Evolutionary conservation across 1,139 yeast genomes (phyloP), one percentile per base, ranked within the genome.

Genomic region (Suhomyces panamericanus): DNA sequence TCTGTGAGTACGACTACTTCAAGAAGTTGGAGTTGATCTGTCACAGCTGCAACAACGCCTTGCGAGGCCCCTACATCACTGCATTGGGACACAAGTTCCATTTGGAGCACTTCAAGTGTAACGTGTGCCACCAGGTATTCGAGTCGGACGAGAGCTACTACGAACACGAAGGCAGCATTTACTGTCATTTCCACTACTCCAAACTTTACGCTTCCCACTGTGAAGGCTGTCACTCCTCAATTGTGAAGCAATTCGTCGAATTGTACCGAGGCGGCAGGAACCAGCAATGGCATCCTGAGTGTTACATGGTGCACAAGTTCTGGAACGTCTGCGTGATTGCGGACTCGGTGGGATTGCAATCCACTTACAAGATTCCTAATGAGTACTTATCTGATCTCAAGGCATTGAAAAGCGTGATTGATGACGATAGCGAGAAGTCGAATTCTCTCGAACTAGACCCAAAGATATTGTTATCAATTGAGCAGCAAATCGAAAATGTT

Each of bases 231-330:
- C 80, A 85, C 51, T 85, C 90, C 30, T 88, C 97, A 2, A 93
- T 93, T 45, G 81, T 95, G 29, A 91, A 91, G 58, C 98, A 93
- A 62, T 93, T 90, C 66, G 96, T 91, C 31, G 97, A 93, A 63
- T 81, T 93, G 39, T 88, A 83, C 52, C 77, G 96, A 54, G 96
- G 96, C 39, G 97, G 97, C n/a, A 78, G 87, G 55, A 86, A 87
- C 52, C 96, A 91, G 62, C 96, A 90, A 60, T 95, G 99, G 99
- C 99, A 95, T 64, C 98, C 98, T 3, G 99, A 95, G 63, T 95
- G 99, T 69, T 95, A 90, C 62, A 95, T 95, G 91, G 95, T 93
- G 40, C 91, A 87, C 70, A 91, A 91, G 62, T 91, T 90, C 59
- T 95, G 99, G 99, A 91, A 89, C 59, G 96, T 91, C 22, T 80